Evolutionary conservation across 805 yeast genomes (phyloP), one percentile per base, ranked within the genome.

Genomic region (Cyberlindnera mississippiensis): DNA sequence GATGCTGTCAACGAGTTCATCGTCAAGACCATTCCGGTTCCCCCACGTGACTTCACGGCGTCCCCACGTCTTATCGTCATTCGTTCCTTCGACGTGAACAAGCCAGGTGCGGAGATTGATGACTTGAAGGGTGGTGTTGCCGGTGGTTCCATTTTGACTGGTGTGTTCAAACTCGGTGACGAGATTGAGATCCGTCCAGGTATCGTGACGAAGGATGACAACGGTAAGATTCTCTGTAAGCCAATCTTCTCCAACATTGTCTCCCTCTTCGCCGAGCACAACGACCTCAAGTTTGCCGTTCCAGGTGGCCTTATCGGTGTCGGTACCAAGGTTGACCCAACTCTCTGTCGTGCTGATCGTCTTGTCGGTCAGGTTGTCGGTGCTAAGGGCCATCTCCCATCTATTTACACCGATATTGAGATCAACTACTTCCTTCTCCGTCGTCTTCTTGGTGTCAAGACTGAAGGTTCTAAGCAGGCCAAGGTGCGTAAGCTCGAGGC

Each of bases 271-370:
- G 98, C 99, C 45, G 99, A 93, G 70, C 90, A 93, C 69, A 95
- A 93, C 61, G 96, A 90, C 66, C 79, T 93, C 68, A 93, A 93
- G 67, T 93, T 91, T 60, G 99, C 99, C 45, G 99, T 93, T 59
- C 99, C 99, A 35, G 99, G 99, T 82, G 99, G 99, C 51, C 78
- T 93, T 64, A 95, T 93, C 59, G 99, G 99, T 80, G 97, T 93
- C 44, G 99, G 99, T 72, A 93, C 99, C 38, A 88, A 87, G 69
- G 95, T 93, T 53, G 99, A 93, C 69, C 99, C 99, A 44, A 93
- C 99, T 2, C 73, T 93, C 60, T 93, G 99, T 76, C 86, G 99
- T 73, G 99, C 98, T 48, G 99, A 93, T 72, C 87, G 99, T 73
- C 77, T 93, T 60, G 97, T 95, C 42, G 99, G 99, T 58, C 99